Base-by-base conservation (phyloP, 495 filamentous ascomycete species). In the Hypomontagnella monticulosa region DNA sequence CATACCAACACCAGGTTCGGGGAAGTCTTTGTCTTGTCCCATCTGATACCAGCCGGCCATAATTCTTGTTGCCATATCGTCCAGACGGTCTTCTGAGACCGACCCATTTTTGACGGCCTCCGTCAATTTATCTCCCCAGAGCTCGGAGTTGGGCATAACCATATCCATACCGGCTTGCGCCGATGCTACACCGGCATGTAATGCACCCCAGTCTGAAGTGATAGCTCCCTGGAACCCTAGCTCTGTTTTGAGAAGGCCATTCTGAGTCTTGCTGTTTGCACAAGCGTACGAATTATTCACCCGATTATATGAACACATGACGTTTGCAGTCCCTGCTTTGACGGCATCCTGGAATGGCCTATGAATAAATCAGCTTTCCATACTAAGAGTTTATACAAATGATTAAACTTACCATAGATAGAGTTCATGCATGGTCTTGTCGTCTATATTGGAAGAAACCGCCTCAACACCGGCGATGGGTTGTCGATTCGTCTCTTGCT, bases 281-380 rank as follows among this genome's bases (percentile, higher is more conserved):
- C 88, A 91, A 10, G 84, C 81, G 57, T 87, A 88, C 0, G 82
- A 86, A 27, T 84, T 84, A 64, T 90, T 90, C 8, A 90, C 53
- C 15, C 85, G 82, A 42, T 89, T 82, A 67, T 91, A 91, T n/a
- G 85, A 87, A 72, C 87, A 90, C 87, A 90, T 90, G 36, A 89
- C 76, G 37, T 78, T 83, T 3, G 82, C 86, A 11, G 80, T 83
- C 4, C 84, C 81, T 0, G 88, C 87, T 40, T 80, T 80, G 8
- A 88, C 82, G 0, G 87, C 85, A 61, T 91, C 83, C 16, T 83
- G 81, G 73, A 90, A 91, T 0, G 87, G 86, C 78, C 77, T 79
- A 19, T 10, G 33, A 38, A 37, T 33, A 20, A 43, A 48, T 67
- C 38, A 62, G 42, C 8, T 34, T 15, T 10, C 38, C 12, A 56